Evolutionary conservation across 2,329 filamentous ascomycete genomes (phyloP).

Genomic region (Claviceps paspali): DNA sequence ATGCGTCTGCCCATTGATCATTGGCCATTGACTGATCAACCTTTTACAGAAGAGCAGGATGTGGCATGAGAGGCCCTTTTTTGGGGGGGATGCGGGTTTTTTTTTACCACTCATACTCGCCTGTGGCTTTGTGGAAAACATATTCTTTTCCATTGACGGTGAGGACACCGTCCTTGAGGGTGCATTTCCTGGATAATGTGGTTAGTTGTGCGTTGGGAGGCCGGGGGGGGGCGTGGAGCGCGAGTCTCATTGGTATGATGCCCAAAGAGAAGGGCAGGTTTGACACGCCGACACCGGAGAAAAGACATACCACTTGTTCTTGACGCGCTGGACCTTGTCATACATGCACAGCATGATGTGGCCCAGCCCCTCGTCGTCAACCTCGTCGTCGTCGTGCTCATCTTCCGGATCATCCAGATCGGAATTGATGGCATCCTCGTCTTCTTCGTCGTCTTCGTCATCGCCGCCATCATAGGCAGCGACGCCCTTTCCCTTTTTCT

Average conservation of each 20-base stretch:
- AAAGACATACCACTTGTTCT: constrained; percentile 74
- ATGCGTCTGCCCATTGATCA: too few species aligned
- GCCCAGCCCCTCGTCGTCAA: constrained; percentile 67
- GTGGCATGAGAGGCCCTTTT: too few species aligned
- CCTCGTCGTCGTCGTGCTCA: constrained; percentile 66
- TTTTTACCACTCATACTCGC: constrained; percentile 89
- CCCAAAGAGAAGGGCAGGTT: constrained; percentile 6
- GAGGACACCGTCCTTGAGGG: constrained; percentile 88
- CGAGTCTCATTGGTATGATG: too few species aligned
- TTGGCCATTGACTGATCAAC: too few species aligned
- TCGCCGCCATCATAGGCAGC: constrained; percentile 48
- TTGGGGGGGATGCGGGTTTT: too few species aligned
- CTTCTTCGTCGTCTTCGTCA: constrained; percentile 46
- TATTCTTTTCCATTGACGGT: constrained; percentile 91
- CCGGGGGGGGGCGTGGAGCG: too few species aligned
- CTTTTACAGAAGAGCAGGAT: too few species aligned
- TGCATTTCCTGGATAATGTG: constrained; percentile 66
- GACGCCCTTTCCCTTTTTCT: constrained; percentile 16
- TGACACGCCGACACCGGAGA: not conserved
- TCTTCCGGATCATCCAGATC: constrained; percentile 94
- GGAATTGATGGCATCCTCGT: constrained; percentile 96
- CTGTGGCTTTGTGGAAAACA: constrained; percentile 93
- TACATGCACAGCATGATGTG: constrained; percentile 99
- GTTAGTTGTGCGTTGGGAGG: constrained; percentile 1
- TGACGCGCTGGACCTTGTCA: constrained; percentile 96